Evolutionary conservation across 331 rosid genomes (phyloP).

Genomic region (Phaseolus coccineus): DNA sequence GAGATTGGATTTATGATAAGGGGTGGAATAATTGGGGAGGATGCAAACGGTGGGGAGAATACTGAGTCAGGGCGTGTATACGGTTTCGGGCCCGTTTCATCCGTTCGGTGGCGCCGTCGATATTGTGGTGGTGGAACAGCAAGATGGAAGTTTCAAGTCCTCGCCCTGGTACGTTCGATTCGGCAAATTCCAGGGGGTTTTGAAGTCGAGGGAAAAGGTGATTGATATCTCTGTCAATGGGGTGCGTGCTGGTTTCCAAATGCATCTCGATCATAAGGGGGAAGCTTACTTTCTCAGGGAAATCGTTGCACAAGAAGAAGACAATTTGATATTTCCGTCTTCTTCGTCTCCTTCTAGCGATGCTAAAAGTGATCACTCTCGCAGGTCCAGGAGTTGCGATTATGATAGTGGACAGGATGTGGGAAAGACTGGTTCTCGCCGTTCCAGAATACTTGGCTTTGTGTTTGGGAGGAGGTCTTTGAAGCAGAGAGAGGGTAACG

Average conservation of each 20-base stretch:
- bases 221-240: constrained; percentile 77
- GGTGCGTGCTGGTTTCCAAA: constrained; percentile 66
- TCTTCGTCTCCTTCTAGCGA: constrained; percentile 61
- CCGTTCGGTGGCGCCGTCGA: constrained; percentile 98
- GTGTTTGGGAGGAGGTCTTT: constrained; percentile 59
- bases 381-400: constrained; percentile 51
- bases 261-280: constrained; percentile 83
- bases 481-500: constrained; percentile 27
- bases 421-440: constrained; percentile 53
- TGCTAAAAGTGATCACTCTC: constrained; percentile 48
- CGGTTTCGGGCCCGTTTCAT: constrained; percentile 84
- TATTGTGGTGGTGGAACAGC: constrained; percentile 84
- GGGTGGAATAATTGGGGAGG: not conserved
- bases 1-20: not conserved
- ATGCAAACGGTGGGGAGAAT: constrained; percentile 68
- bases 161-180: constrained; percentile 93
- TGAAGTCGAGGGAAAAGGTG: constrained; percentile 76
- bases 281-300: constrained; percentile 87
- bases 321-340: constrained; percentile 42
- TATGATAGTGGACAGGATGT: constrained; percentile 46
- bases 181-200: constrained; percentile 94
- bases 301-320: constrained; percentile 48
- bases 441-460: constrained; percentile 58
- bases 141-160: constrained; percentile 84
- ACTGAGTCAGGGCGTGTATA: constrained; percentile 75